Evolutionary conservation across 2,329 filamentous ascomycete genomes (phyloP), one percentile per base, ranked within the genome.

Genomic region (Diaporthe aspalathi): DNA sequence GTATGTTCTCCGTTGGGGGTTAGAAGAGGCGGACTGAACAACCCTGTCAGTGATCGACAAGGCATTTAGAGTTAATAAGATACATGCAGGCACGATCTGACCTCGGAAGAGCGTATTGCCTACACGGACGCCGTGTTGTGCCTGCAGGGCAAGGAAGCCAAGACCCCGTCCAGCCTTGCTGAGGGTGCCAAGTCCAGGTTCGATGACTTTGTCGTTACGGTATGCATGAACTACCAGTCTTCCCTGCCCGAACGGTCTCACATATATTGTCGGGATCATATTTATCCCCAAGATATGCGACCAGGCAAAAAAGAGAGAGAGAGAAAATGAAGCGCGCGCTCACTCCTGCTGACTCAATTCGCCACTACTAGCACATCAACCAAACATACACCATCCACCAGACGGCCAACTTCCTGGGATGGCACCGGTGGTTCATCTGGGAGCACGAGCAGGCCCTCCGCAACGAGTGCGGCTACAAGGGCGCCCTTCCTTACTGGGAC

Each of bases 401-500:
- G 24, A 70, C 70, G 12, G 70, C 66, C 29, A 57, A 20, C 40
- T 71, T 71, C 27, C 69, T 71, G 1, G 62, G 60, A 27, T 71
- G 69, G 69, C 69, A 71, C 63, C 52, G 69, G 1, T 71, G 62
- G 60, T 71, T 67, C 50, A 50, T 57, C 27, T 71, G 62, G 62
- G 40, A 52, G 63, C 47, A 71, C 14, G 69, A 71, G 43, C 62
- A 71, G 32, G 69, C 69, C 24, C 69, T 71, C 11, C 69, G 69
- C 38, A 49, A 57, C 12, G 69, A 71, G 22, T 71, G 69, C 45
- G 43, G 52, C 29, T 71, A 77, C 70, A 72, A 53, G 2, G 75
- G 75, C 20, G 57, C 70, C 47, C 76, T 74, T 16, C 76, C 76
- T 20, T 86, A 85, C 76, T 81, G 81, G 77, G 85, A 86, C 73